Evolutionary conservation across 495 filamentous ascomycete genomes (phyloP), one percentile per base, ranked within the genome.

Genomic region (Letharia columbiana): DNA sequence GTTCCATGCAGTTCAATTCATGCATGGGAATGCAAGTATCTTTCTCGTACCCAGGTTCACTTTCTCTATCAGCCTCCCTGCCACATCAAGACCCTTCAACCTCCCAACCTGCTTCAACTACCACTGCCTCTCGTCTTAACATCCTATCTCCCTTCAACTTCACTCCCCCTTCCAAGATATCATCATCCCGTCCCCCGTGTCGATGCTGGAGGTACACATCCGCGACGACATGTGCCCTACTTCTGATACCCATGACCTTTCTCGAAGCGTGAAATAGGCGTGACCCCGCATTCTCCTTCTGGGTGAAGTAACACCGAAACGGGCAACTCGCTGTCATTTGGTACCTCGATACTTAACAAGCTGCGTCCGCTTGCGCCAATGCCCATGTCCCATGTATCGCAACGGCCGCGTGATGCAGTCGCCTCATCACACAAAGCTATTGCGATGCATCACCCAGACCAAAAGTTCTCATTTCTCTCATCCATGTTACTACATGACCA

Each of bases 221-320:
- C 44, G 64, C 58, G 45, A 66, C 56, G 64, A 66, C 58, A 20
- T 33, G 11, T 54, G 47, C 40, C 23, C 18, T 35, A 57, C 33
- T 20, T 20, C 37, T 39, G 4, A 57, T 17, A 37, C 54, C 54
- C 62, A 57, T 64, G 39, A 15, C 35, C 41, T 57, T 23, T 66
- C 64, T 60, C 41, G 35, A 49, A 41, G 41, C 59, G 63, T 61
- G 33, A 47, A 39, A 59, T 58, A 58, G 63, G 54, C 63, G 40
- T 61, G 64, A 66, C 64, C 64, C 64, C 64, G 64, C 64, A 66
- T 61, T 61, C 64, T 66, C 31, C 45, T 66, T 66, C 58, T 60
- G 64, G 58, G 4, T 57, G n/a, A 28, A 62, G 37, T 17, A 20
- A 15, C 58, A 56, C 64, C 64, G 28, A 61, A 66, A 61, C 28